phyloP scores from a whole-genome alignment of 768 basidiomycete species.

The Podaxis carcinomalis region DNA sequence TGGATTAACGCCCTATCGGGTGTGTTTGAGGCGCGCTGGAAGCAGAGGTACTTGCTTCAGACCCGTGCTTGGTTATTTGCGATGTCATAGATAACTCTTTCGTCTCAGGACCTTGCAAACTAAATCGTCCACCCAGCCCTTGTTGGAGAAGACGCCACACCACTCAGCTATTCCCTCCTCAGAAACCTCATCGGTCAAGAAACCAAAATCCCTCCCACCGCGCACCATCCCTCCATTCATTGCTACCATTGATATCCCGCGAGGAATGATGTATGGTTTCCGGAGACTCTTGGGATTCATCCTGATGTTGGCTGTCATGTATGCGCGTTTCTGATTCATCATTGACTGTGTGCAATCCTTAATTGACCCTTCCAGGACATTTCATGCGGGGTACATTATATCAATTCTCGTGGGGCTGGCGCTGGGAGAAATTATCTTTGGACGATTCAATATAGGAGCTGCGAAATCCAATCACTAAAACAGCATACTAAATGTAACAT shows the following conservation, averaged over 20 bases:
- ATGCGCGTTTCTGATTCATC: slow-evolving; percentile 22
- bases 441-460: slow-evolving; percentile 35
- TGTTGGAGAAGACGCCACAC: neutral
- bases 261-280: slow-evolving; percentile 60
- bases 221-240: slow-evolving; percentile 62
- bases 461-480: slow-evolving; percentile 16
- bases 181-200: neutral
- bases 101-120: neutral
- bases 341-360: neutral
- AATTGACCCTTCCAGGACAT: slow-evolving; percentile 55
- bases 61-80: neutral
- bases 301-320: slow-evolving; percentile 85
- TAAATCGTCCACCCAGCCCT: neutral
- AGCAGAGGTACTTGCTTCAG: slow-evolving; percentile 38
- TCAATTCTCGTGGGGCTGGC: slow-evolving; percentile 67
- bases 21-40: slow-evolving; percentile 55
- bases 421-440: slow-evolving; percentile 71
- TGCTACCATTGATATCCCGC: slow-evolving; percentile 59
- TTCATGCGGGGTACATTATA: slow-evolving; percentile 74
- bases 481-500: slow-evolving; percentile 3
- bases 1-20: slow-evolving; percentile 57
- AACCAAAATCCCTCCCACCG: slow-evolving; percentile 8
- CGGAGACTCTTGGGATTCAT: slow-evolving; percentile 62
- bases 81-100: neutral
- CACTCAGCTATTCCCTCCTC: neutral